These are phyloP conservation scores for Ogataea zsoltii DNA, from an alignment of 805 yeast species.

Conservation along the genomic window DNA sequence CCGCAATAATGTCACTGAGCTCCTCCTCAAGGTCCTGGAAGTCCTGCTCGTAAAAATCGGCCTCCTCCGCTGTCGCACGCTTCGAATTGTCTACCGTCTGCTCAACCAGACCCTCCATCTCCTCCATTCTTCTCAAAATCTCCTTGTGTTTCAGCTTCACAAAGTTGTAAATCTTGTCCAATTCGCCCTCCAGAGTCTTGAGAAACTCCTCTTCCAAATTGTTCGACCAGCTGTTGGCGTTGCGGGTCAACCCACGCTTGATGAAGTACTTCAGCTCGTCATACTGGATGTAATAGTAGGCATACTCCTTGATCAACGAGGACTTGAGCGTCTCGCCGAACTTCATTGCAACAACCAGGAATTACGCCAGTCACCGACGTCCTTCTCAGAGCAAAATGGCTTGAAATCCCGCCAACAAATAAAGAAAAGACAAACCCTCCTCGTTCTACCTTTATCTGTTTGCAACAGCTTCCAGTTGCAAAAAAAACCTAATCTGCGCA, in stretches of 20 bases:
- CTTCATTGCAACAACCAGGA: conserved; percentile 56
- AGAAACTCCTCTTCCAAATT: conserved; percentile 81
- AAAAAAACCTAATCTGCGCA: neutral
- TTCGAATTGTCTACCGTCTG: conserved; percentile 49
- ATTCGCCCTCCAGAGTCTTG: conserved; percentile 70
- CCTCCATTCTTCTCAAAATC: conserved; percentile 80
- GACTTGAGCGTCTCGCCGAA: conserved; percentile 92
- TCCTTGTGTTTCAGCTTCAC: conserved; percentile 87
- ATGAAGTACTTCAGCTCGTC: conserved; percentile 86
- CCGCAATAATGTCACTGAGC: conserved; percentile 86
- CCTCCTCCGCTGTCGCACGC: conserved; percentile 38
- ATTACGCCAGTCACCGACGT: neutral
- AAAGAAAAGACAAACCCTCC: conserved; percentile 6
- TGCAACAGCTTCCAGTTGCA: neutral
- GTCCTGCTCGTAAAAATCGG: conserved; percentile 53
- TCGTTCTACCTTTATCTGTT: neutral
- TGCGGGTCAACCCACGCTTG: conserved; percentile 60
- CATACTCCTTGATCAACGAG: conserved; percentile 86
- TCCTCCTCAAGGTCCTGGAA: conserved; percentile 76
- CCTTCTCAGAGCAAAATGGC: too few species aligned
- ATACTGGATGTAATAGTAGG: conserved; percentile 86
- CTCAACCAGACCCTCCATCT: conserved; percentile 71
- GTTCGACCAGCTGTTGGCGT: conserved; percentile 69
- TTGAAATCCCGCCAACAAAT: too few species aligned
- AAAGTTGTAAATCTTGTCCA: conserved; percentile 91